Base-by-base conservation (phyloP, 208 protist species). In the Trypanosoma congolense region DNA sequence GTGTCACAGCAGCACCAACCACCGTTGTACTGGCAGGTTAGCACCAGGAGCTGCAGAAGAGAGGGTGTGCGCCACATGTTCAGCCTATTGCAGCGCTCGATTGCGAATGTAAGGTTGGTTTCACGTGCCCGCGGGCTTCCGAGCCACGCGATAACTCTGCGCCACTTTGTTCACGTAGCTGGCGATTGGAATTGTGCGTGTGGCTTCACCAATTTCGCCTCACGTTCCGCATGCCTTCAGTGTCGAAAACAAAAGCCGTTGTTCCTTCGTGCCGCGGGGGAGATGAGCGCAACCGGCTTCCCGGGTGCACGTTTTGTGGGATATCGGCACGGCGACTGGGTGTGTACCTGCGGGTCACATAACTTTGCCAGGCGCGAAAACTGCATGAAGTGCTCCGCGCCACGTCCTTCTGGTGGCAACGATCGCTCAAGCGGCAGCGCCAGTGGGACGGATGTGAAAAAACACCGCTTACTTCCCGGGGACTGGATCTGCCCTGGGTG, bases 141-240 rank as follows among this genome's bases (percentile, higher is more conserved):
- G 16, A 43, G 53, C 45, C 55, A 47, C 14, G 45, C 33, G 36
- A 50, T 41, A 18, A 2, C 56, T 5, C 28, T 31, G 19, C 26
- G 2, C 38, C 35, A 60, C 2, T 55, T 60, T 18, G 43, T 45
- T 19, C 50, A 50, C 19, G 12, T 61, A 8, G 19, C 55, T 0
- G 65, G 65, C 21, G 57, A 76, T 33, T 92, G 84, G 80, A 69
- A 45, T 22, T 92, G 84, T 51, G 24, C 50, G 5, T 92, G 84
- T 57, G 84, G 84, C 5, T 84, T 92, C 46, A 55, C 47, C 21
- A 92, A 92, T 52, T 88, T 79, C 49, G 56, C 63, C 9, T 88
- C 82, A 28, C 77, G 80, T 9, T 22, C 31, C 4, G 41, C 61
- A 30, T 92, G 84, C 53, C 88, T 88, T 63, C 68, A 80, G 36